These are phyloP conservation scores for Aspergillus cristatus DNA, from an alignment of 495 filamentous ascomycete species.

Conservation along the genomic window DNA sequence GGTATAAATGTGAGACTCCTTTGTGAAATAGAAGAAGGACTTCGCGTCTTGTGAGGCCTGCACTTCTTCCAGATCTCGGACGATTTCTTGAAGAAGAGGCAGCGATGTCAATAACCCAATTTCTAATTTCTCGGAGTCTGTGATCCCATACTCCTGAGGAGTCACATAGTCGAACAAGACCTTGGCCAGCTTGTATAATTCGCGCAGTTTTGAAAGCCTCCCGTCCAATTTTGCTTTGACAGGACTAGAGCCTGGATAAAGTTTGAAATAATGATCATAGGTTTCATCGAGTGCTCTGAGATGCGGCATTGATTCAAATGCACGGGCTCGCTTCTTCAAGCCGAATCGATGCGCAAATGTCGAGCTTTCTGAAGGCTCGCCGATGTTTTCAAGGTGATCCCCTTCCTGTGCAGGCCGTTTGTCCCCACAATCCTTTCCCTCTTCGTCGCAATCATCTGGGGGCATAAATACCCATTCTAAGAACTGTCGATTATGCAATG, in stretches of 20 bases:
- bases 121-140: constrained; percentile 88
- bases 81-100: constrained; percentile 89
- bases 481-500: constrained; percentile 90
- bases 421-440: constrained; percentile 41
- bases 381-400: constrained; percentile 15
- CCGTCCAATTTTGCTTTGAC: constrained; percentile 77
- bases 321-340: constrained; percentile 33
- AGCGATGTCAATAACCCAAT: constrained; percentile 92
- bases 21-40: constrained; percentile 97
- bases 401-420: constrained; percentile 16
- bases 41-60: constrained; percentile 89
- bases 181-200: constrained; percentile 88
- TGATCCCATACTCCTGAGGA: constrained; percentile 95
- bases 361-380: constrained; percentile 27
- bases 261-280: constrained; percentile 71
- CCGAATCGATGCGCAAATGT: constrained; percentile 41
- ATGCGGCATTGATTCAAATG: constrained; percentile 35
- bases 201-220: constrained; percentile 76
- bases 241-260: constrained; percentile 66
- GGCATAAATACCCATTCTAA: constrained; percentile 98
- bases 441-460: constrained; percentile 49
- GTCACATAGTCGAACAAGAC: constrained; percentile 97
- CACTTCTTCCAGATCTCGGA: constrained; percentile 92
- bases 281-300: constrained; percentile 38
- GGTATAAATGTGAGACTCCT: constrained; percentile 97